A percentile compares a stretch with the other conserved stretches of the same genome.
phyloP scores from a whole-genome alignment of 1,139 yeast species.

The Saccharomyces hybrid region DNA sequence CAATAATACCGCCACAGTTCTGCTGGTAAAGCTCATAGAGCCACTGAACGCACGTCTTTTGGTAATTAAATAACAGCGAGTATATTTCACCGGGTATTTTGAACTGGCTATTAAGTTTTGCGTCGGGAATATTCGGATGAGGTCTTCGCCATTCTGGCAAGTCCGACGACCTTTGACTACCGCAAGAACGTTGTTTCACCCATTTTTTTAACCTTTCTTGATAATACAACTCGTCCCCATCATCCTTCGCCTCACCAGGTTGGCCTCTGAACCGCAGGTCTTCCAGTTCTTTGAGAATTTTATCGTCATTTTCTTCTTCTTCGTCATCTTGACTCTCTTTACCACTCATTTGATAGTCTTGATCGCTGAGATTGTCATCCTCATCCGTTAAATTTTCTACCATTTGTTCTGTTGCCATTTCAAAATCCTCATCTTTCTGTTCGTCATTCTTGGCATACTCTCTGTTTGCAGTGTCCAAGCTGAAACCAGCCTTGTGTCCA shows the following conservation, averaged over 20 bases:
- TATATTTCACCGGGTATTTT: slow-evolving; percentile 86
- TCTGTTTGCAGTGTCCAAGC: slow-evolving; percentile 19
- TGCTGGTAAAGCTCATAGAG: slow-evolving; percentile 75
- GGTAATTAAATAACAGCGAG: slow-evolving; percentile 83
- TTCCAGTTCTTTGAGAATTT: slow-evolving; percentile 2
- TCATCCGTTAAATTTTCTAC: slow-evolving; percentile 14
- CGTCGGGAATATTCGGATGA: slow-evolving; percentile 74
- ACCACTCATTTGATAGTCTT: slow-evolving; percentile 9
- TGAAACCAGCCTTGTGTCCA: slow-evolving; percentile 60
- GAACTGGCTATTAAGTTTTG: slow-evolving; percentile 60
- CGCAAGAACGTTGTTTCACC: slow-evolving; percentile 39
- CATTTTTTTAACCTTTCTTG: slow-evolving; percentile 54
- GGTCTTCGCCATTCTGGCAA: slow-evolving; percentile 57
- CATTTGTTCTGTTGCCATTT: slow-evolving; percentile 19
- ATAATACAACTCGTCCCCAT: slow-evolving; percentile 66
- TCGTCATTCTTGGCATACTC: slow-evolving; percentile 22
- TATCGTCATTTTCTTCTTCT: slow-evolving; percentile 10
- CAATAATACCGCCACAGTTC: slow-evolving; percentile 87
- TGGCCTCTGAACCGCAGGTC: slow-evolving; percentile 9
- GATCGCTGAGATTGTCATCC: slow-evolving; percentile 1
- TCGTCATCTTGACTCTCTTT: slow-evolving; percentile 6
- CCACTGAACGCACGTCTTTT: slow-evolving; percentile 85
- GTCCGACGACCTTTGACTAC: slow-evolving; percentile 38
- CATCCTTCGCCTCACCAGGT: slow-evolving; percentile 43
- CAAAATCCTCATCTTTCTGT: slow-evolving; percentile 12